Base-by-base conservation (phyloP, 2,329 filamentous ascomycete species). In the Sclerotinia glacialis region DNA sequence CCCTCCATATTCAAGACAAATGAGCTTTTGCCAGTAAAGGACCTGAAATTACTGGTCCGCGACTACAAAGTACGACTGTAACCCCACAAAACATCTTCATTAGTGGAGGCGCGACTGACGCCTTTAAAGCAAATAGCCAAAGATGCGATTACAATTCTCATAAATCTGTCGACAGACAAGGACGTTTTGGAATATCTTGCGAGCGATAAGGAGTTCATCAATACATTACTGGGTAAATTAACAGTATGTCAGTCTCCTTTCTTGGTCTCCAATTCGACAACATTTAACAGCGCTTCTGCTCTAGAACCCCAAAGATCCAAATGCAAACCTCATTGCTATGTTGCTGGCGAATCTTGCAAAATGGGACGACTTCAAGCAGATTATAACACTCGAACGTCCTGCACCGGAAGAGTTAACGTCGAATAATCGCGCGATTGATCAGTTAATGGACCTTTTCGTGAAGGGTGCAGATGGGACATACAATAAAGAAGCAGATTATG, bases 401-500 rank as follows among this genome's bases (percentile, higher is more conserved):
- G 78, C 89, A 0, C 90, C 92, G 2, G 85, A 87, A 65, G 82
- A 83, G n/a, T 84, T 97, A 8, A 87, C 86, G 7, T 89, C 86
- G 1, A 91, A 92, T 50, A 84, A 88, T 46, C 83, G 86, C 67
- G 88, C 92, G 5, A 86, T 98, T 73, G 93, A 97, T 77, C 95
- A 98, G 78, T 82, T 99, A 40, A 87, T 99, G 77, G 95, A 98
- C 77, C 89, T 96, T 73, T 99, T 99, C 76, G 95, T 98, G 76
- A 96, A 95, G 80, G 94, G 94, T 26, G 88, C 91, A 28, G 88
- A 90, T 69, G 90, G 90, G 31, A 82, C 83, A 12, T 93, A 95
- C 78, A 98, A 98, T 82, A 89, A 90, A 75, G 78, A 89, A 34
- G 93, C 93, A 68, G 85, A 94, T 78, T 98, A 88, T 77, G 93